Conservation (phyloP, 2,329 filamentous ascomycete species). For the Alternaria triticina region DNA sequence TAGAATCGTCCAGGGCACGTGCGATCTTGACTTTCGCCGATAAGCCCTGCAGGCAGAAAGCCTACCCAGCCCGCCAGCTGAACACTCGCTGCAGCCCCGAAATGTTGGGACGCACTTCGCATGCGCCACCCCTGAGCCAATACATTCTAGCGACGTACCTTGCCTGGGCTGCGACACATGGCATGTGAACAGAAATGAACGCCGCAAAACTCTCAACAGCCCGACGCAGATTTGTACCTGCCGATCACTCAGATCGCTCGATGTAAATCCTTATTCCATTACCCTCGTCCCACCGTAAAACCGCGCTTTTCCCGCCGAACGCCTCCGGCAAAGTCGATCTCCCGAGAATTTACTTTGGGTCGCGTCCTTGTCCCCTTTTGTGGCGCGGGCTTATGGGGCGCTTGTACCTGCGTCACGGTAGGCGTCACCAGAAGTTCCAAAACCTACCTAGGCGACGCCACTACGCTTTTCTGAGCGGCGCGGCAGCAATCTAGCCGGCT, state of each 20-base stretch:
- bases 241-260: neutral
- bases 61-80: neutral
- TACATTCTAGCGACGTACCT: neutral
- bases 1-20: neutral
- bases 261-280: neutral
- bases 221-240: neutral
- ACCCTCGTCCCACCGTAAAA: neutral
- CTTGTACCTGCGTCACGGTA: constrained; percentile 6
- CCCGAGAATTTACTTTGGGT: neutral
- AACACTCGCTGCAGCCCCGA: neutral
- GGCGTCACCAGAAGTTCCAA: neutral
- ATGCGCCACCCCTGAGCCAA: neutral
- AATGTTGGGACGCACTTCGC: neutral
- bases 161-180: neutral
- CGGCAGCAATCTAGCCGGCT: neutral
- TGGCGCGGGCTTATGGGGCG: neutral
- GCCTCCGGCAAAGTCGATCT: neutral
- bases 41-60: neutral
- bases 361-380: neutral
- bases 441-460: neutral
- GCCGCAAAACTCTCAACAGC: neutral
- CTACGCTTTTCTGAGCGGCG: neutral
- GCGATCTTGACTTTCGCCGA: neutral
- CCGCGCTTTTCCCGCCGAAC: neutral
- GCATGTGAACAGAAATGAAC: neutral